A percentile compares a stretch with the other conserved stretches of the same genome.
These are phyloP conservation scores for Albugo candida DNA, from an alignment of 352 stramenopile genomes.

Conservation along the genomic window DNA sequence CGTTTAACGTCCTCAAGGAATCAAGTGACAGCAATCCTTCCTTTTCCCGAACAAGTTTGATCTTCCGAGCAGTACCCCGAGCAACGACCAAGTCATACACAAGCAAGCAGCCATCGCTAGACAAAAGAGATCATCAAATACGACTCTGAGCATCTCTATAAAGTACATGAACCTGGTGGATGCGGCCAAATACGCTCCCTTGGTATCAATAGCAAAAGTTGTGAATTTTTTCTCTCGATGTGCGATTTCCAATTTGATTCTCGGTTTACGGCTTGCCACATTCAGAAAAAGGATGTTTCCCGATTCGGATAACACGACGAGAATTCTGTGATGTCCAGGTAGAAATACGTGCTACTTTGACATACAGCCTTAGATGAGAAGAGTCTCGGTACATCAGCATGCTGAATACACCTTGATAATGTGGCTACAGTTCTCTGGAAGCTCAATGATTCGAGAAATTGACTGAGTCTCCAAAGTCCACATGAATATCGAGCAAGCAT, in stretches of 20 bases:
- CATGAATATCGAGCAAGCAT: conserved; percentile 59
- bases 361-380: neutral
- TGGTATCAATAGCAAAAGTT: conserved; percentile 44
- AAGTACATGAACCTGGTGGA: conserved; percentile 29
- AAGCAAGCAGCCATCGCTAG: conserved; percentile 53
- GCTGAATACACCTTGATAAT: conserved; percentile 25
- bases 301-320: conserved; percentile 49
- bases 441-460: conserved; percentile 70
- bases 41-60: conserved; percentile 16
- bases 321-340: conserved; percentile 24
- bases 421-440: conserved; percentile 44
- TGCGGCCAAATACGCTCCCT: conserved; percentile 44
- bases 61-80: conserved; percentile 25
- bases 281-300: conserved; percentile 56
- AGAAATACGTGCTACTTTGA: conserved; percentile 38
- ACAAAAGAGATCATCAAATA: neutral
- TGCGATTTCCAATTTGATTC: conserved; percentile 56
- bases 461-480: conserved; percentile 71
- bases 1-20: too few relatives aligned
- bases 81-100: conserved; percentile 70
- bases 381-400: neutral
- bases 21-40: conserved; percentile 20
- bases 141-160: neutral
- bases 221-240: conserved; percentile 28
- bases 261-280: conserved; percentile 34